A percentile compares a stretch with the other conserved stretches of the same genome.
Evolutionary conservation across 164 flowering plant genomes (phyloP).

Genomic region (grape (Vitis vinifera)): DNA sequence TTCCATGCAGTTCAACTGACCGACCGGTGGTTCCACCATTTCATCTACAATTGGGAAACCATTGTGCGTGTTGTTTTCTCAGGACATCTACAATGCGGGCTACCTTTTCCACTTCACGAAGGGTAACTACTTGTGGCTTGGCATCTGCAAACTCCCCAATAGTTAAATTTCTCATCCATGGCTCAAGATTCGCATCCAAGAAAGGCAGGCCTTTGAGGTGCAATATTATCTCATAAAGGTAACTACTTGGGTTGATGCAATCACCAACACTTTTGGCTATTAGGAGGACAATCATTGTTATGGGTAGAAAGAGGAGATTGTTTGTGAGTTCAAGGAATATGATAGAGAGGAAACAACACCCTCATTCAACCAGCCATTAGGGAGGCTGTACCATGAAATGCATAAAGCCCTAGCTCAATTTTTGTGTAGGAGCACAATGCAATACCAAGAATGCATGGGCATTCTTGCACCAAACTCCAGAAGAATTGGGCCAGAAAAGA

Average conservation of each 20-base stretch:
- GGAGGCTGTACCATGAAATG: constrained; percentile 86
- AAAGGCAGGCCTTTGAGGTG: constrained; percentile 86
- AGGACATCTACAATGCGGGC: constrained; percentile 65
- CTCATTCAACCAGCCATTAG: constrained; percentile 97
- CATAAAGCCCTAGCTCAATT: no score
- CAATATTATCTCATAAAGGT: constrained; percentile 49
- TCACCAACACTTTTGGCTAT: constrained; percentile 93
- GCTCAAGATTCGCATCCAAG: constrained; percentile 80
- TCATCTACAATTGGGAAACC: no score
- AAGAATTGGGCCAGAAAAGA: no score
- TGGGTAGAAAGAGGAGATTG: constrained; percentile 82
- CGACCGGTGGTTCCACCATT: no score
- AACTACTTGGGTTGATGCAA: constrained; percentile 74
- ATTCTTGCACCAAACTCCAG: no score
- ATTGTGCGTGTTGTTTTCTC: constrained; percentile 66
- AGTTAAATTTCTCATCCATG: constrained; percentile 84
- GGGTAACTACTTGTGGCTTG: constrained; percentile 62
- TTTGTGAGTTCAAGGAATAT: constrained; percentile 95
- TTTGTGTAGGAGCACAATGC: no score
- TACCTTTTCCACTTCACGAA: constrained; percentile 68
- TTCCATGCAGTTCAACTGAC: no score
- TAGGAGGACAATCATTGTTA: constrained; percentile 93
- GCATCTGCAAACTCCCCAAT: constrained; percentile 59
- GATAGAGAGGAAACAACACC: constrained; percentile 94
- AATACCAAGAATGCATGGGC: no score